Conservation (phyloP, 1,139 yeast genomes). For the Suhomyces taliae region DNA sequence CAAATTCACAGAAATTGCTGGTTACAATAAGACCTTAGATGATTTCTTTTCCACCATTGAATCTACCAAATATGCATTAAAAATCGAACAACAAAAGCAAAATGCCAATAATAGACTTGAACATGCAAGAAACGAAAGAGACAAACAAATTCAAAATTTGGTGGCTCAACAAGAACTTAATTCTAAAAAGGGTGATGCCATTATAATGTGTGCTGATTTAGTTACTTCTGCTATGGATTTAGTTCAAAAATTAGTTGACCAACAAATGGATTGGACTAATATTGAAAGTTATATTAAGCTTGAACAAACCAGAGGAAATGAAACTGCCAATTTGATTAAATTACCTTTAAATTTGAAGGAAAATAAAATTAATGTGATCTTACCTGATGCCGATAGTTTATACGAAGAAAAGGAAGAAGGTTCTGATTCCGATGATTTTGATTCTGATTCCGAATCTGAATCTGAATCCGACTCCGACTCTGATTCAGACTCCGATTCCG, state of each 20-base stretch:
- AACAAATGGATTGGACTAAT: constrained; percentile 94
- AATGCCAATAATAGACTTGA: constrained; percentile 73
- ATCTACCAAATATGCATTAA: constrained; percentile 70
- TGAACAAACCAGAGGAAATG: constrained; percentile 68
- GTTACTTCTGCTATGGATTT: constrained; percentile 74
- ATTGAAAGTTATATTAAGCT: constrained; percentile 73
- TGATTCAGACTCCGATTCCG: constrained; percentile 35
- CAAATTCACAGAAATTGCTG: constrained; percentile 42
- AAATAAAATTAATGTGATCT: constrained; percentile 60
- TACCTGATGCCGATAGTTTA: constrained; percentile 44
- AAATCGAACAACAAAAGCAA: constrained; percentile 73
- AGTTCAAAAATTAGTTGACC: constrained; percentile 66
- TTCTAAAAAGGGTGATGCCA: constrained; percentile 68
- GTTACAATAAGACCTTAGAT: constrained; percentile 83
- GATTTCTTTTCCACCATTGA: constrained; percentile 82
- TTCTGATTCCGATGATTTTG: constrained; percentile 18
- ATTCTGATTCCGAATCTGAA: constrained; percentile 27
- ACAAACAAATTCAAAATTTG: constrained; percentile 67
- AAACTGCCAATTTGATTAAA: constrained; percentile 60
- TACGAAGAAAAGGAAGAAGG: constrained; percentile 30
- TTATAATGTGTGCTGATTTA: constrained; percentile 65
- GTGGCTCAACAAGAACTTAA: constrained; percentile 64
- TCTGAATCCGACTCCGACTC: constrained; percentile 35
- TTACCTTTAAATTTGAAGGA: constrained; percentile 71
- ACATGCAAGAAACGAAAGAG: constrained; percentile 73